Conservation (phyloP, 202 grass and related monocot species). For the Dendrocalamus latiflorus region DNA sequence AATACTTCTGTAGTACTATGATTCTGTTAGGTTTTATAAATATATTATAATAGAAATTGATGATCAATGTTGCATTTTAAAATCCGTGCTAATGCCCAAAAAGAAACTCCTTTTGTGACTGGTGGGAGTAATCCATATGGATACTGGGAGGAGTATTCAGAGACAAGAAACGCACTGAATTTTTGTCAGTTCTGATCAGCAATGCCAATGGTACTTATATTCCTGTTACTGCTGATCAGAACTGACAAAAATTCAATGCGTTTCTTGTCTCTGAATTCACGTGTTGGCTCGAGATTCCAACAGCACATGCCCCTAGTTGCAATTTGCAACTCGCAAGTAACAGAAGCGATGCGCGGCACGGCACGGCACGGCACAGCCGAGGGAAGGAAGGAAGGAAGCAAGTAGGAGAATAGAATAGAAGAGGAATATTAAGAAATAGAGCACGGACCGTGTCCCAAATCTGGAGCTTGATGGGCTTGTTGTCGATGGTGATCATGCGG, state of each 20-base stretch:
- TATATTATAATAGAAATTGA: neutral
- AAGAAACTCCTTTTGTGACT: neutral
- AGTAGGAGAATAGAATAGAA: neutral
- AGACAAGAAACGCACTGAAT: neutral
- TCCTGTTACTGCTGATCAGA: neutral
- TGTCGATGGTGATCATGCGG: conserved; percentile 81
- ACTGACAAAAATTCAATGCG: neutral
- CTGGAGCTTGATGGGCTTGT: conserved; percentile 91
- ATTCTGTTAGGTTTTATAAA: neutral
- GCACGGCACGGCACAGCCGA: too few relatives aligned
- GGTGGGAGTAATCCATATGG: neutral
- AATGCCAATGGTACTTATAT: neutral
- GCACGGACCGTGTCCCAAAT: conserved; percentile 83
- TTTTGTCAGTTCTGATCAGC: neutral
- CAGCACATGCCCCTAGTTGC: neutral
- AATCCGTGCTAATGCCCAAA: neutral
- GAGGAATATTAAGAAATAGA: neutral
- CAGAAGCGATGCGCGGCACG: neutral
- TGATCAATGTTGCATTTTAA: neutral
- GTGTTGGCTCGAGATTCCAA: neutral
- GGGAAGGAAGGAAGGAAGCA: neutral
- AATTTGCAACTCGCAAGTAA: neutral
- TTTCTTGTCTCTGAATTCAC: neutral
- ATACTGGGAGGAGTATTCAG: neutral
- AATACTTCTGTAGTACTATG: neutral